Percentiles rank a stretch among this genome's conserved stretches.
These are phyloP conservation scores for Arctium lappa DNA, from an alignment of 129 eudicot species.

Conservation along the genomic window DNA sequence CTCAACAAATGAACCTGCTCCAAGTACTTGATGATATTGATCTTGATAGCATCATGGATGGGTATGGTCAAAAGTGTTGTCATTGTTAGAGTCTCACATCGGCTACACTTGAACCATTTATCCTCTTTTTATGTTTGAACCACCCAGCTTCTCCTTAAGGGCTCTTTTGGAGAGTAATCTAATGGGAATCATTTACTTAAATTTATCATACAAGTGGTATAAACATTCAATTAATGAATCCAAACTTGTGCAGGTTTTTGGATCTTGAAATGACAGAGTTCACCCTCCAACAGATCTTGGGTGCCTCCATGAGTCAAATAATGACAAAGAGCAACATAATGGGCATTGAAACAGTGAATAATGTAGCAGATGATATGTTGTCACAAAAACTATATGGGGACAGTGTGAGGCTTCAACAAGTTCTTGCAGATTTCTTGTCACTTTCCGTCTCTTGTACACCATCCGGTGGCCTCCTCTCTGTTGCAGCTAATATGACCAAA, in stretches of 20 bases:
- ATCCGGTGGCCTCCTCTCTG: conserved; percentile 59
- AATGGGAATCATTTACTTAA: not conserved
- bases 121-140: too few species aligned
- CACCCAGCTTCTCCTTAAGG: too few species aligned
- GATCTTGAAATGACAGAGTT: conserved; percentile 97
- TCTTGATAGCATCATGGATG: not conserved
- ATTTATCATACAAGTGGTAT: not conserved
- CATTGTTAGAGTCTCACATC: too few species aligned
- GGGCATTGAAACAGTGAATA: conserved; percentile 59
- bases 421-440: conserved; percentile 77
- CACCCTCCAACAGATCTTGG: conserved; percentile 61
- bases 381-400: conserved; percentile 71
- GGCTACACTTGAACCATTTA: too few species aligned
- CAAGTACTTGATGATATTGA: not conserved
- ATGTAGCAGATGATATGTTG: conserved; percentile 37
- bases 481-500: conserved; percentile 50
- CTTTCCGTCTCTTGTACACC: conserved; percentile 64
- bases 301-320: conserved; percentile 80
- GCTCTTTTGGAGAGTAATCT: not conserved
- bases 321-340: conserved; percentile 72
- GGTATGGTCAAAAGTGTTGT: too few species aligned
- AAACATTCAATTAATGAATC: not conserved
- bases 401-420: conserved; percentile 82
- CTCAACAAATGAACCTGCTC: not conserved
- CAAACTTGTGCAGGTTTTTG: conserved; percentile 48